Evolutionary conservation across 345 rosid species (phyloP), one percentile per base, ranked within the genome.

Genomic region (Salix udensis): DNA sequence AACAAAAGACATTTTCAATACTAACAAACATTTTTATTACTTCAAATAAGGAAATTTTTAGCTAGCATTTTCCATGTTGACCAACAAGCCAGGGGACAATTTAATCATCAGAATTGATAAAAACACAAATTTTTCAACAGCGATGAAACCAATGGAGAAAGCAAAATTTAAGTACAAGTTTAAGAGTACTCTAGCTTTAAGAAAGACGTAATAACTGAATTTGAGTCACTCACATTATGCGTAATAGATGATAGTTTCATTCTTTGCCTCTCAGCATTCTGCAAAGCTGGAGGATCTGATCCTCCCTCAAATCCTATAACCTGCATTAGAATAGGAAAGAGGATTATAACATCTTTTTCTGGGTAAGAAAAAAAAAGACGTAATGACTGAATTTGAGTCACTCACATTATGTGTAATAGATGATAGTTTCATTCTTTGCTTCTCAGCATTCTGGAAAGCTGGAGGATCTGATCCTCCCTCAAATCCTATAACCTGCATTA

Each of bases 391-490:
- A 80, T 81, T 71, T 77, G 36, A 23, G 30, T 83, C 88, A 67
- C 84, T 55, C 69, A 73, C 68, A 34, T 81, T 82, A 75, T 85
- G 85, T 73, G 74, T 85, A 8, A 81, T 36, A 76, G 90, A 83
- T 78, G 78, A 78, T 66, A 83, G 84, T 44, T 80, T 88, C 79
- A 82, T 79, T 82, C 93, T 85, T 85, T 89, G 92, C 88, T 78
- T 84, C 87, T 88, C 94, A 69, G 97, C 97, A 70, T 81, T 86
- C 79, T 91, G 97, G 83, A 91, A 96, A 77, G 98, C 94, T 64
- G 98, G 98, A 84, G 97, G 96, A 86, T 93, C 90, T 64, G 87
- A 85, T 70, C 99, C 99, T 68, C 96, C 98, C 67, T 84, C 91
- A 77, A 93, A 88, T 74, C 99, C 99, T 81, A 84, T 80, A 78